Conservation (phyloP, 352 stramenopile genomes). For the Pythium coloratum region DNA sequence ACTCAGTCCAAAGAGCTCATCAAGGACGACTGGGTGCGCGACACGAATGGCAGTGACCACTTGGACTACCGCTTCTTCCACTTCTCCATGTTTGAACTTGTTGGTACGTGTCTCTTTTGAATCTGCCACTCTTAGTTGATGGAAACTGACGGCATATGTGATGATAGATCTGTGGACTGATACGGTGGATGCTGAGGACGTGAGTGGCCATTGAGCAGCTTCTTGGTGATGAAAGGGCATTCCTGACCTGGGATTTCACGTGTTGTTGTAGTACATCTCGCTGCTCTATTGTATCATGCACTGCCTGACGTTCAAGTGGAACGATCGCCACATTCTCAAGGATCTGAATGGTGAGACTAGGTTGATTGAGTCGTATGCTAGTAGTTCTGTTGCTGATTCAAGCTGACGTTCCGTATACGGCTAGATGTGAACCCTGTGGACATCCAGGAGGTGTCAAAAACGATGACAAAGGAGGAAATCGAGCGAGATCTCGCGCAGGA, state of each 20-base stretch:
- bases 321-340: slow-evolving; percentile 51
- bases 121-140: not conserved
- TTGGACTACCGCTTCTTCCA: slow-evolving; percentile 78
- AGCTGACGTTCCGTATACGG: not conserved
- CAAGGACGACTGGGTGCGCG: slow-evolving; percentile 67
- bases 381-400: too few relatives aligned
- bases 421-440: slow-evolving; percentile 57
- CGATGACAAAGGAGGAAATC: slow-evolving; percentile 46
- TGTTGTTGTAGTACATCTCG: slow-evolving; percentile 57
- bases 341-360: slow-evolving; percentile 40
- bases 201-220: slow-evolving; percentile 30
- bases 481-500: slow-evolving; percentile 46
- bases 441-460: slow-evolving; percentile 57
- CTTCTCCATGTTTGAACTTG: slow-evolving; percentile 82
- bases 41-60: slow-evolving; percentile 45
- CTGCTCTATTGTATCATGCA: slow-evolving; percentile 78
- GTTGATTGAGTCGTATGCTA: too few relatives aligned
- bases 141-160: not conserved
- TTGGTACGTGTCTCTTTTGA: slow-evolving; percentile 36
- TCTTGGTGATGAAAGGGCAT: not conserved
- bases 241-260: not conserved
- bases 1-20: slow-evolving; percentile 60
- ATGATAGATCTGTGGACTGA: slow-evolving; percentile 60
- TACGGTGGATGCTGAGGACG: slow-evolving; percentile 60
- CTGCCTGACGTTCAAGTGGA: slow-evolving; percentile 53